Conservation (phyloP, 495 filamentous ascomycete genomes). For the Trichoderma virens region DNA sequence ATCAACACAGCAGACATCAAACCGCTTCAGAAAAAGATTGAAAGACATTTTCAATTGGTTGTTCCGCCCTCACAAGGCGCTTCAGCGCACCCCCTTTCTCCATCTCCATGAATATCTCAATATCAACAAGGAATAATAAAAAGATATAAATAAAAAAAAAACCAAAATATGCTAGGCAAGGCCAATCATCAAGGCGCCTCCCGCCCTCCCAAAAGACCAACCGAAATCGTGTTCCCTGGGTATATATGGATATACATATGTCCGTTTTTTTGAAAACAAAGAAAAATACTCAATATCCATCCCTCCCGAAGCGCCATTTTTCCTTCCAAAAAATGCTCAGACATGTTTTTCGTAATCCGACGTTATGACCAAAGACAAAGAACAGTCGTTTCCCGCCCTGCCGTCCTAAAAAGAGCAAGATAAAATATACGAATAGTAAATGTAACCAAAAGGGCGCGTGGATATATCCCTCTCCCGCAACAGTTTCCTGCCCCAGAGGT, state of each 20-base stretch:
- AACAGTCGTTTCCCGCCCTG: background rate
- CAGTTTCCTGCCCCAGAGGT: background rate
- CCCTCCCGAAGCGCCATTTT: background rate
- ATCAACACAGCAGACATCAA: too few relatives aligned
- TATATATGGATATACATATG: conserved; percentile 3
- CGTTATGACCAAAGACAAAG: background rate
- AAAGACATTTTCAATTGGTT: too few relatives aligned
- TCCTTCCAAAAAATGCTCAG: background rate
- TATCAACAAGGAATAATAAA: background rate
- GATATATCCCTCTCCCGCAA: background rate
- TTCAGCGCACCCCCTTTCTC: too few relatives aligned
- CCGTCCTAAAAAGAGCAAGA: background rate
- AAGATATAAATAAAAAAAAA: background rate
- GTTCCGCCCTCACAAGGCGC: too few relatives aligned
- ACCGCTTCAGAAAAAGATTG: too few relatives aligned
- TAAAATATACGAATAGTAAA: background rate
- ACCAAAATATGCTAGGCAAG: background rate
- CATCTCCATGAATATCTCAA: background rate
- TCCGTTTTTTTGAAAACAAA: background rate
- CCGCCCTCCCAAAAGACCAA: background rate
- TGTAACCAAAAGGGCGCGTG: too few relatives aligned
- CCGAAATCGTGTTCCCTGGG: background rate
- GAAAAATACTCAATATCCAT: background rate
- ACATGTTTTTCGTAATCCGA: background rate
- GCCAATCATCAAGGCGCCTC: background rate